A percentile compares a stretch with the other conserved stretches of the same genome.
These are phyloP conservation scores for Purshia tridentata DNA, from an alignment of 306 rosid species.

Conservation along the genomic window DNA sequence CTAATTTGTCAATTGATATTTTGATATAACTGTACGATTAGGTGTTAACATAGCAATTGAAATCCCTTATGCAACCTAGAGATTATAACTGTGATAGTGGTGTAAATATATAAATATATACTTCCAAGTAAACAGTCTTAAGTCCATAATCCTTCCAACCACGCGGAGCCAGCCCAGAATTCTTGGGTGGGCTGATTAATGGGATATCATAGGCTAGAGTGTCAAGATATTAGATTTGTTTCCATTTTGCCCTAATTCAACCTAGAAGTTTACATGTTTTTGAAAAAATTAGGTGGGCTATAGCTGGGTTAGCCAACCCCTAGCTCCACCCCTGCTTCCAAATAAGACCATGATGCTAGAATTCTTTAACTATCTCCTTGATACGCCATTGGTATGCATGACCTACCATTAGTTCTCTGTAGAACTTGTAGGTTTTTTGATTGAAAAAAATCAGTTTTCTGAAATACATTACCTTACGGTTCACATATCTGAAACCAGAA, in stretches of 20 bases:
- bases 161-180: too few relatives aligned
- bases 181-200: too few relatives aligned
- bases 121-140: not conserved
- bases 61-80: not conserved
- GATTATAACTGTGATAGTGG: not conserved
- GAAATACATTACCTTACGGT: conserved; percentile 64
- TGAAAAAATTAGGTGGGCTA: too few relatives aligned
- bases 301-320: too few relatives aligned
- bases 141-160: not conserved
- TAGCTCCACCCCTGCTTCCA: too few relatives aligned
- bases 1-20: not conserved
- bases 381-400: too few relatives aligned
- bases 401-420: not conserved
- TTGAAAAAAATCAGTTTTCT: not conserved
- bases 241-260: too few relatives aligned
- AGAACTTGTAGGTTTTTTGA: not conserved
- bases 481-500: conserved; percentile 71
- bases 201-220: too few relatives aligned
- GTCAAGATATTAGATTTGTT: too few relatives aligned
- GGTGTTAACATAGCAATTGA: not conserved
- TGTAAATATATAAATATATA: not conserved
- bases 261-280: too few relatives aligned
- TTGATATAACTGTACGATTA: too few relatives aligned
- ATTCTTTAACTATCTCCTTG: not conserved
- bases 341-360: not conserved